These are phyloP conservation scores for Dichomitus squalens DNA, from an alignment of 1,284 basidiomycete genomes.

Conservation along the genomic window DNA sequence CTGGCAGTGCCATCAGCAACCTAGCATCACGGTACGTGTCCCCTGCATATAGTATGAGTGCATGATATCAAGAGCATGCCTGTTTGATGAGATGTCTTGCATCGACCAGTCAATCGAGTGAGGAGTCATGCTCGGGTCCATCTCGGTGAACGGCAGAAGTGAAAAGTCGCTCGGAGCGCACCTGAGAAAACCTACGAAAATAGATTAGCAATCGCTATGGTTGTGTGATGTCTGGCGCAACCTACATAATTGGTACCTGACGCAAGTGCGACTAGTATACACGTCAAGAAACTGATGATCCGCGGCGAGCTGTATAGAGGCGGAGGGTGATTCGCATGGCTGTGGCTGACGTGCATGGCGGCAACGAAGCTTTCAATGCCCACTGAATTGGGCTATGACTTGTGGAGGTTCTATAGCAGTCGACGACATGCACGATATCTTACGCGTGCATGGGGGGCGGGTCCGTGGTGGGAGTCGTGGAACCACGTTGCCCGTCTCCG, in stretches of 20 bases:
- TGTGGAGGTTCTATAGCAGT: neutral
- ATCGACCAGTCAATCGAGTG: too few species aligned
- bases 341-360: constrained; percentile 20
- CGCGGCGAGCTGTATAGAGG: constrained; percentile 44
- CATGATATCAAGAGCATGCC: too few species aligned
- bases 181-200: constrained; percentile 48
- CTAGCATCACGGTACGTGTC: too few species aligned
- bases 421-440: neutral
- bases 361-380: neutral
- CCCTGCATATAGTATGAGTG: too few species aligned
- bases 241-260: constrained; percentile 77
- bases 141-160: too few species aligned
- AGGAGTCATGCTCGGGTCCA: too few species aligned
- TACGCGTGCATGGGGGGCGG: neutral
- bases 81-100: too few species aligned
- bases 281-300: constrained; percentile 51
- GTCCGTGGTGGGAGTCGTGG: neutral
- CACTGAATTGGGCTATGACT: neutral
- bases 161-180: too few species aligned
- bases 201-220: constrained; percentile 30
- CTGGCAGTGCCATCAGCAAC: too few species aligned
- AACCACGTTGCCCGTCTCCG: neutral
- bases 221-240: neutral
- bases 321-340: constrained; percentile 28
- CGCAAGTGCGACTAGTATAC: constrained; percentile 57